phyloP scores from a whole-genome alignment of 129 eudicot genomes.

The Pulicaria dysenterica region DNA sequence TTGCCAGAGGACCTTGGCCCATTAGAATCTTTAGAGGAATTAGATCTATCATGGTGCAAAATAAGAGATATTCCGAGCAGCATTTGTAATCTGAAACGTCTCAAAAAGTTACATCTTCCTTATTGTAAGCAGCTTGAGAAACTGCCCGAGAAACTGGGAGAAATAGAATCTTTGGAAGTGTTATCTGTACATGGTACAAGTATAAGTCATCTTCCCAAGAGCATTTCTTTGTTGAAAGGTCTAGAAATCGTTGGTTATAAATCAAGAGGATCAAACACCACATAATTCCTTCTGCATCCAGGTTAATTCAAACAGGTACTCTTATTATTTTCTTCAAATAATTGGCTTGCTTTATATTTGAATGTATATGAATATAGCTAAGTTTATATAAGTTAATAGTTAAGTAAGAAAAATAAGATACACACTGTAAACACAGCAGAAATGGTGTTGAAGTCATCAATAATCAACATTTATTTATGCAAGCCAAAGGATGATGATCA shows the following conservation, averaged over 20 bases:
- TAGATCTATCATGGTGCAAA: background rate
- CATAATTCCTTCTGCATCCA: too few relatives aligned
- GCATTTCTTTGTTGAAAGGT: background rate
- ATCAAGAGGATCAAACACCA: background rate
- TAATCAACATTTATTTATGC: too few relatives aligned
- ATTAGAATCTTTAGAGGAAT: slow-evolving; percentile 7
- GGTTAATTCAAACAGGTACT: too few relatives aligned
- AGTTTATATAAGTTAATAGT: too few relatives aligned
- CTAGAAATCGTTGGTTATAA: background rate
- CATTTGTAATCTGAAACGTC: slow-evolving; percentile 6
- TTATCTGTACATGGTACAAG: background rate
- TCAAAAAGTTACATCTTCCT: background rate
- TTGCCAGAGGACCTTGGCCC: slow-evolving; percentile 13
- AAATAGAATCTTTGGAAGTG: background rate
- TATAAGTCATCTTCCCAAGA: background rate
- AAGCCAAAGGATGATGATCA: too few relatives aligned
- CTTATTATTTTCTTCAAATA: too few relatives aligned
- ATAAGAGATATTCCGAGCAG: slow-evolving; percentile 4
- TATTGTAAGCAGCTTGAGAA: background rate
- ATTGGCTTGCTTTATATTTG: too few relatives aligned
- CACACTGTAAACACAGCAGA: too few relatives aligned
- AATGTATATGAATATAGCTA: too few relatives aligned
- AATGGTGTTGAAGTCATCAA: too few relatives aligned
- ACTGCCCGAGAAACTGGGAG: slow-evolving; percentile 22
- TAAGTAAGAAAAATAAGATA: too few relatives aligned